Base-by-base conservation (phyloP, 164 flowering plant genomes). In the Kalanchoe fedtschenkoi region DNA sequence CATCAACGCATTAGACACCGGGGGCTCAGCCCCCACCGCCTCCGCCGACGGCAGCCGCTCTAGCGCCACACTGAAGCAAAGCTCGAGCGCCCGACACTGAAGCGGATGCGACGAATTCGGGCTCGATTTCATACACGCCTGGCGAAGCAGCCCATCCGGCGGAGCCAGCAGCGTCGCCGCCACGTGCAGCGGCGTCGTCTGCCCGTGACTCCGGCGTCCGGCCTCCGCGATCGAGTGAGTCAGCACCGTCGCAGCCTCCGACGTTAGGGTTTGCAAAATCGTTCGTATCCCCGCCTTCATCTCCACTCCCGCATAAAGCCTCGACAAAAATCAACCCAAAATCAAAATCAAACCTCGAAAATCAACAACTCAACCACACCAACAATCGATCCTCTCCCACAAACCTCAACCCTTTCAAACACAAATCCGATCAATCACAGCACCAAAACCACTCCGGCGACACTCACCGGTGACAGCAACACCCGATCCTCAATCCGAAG, bases 51-150 rank as follows among this genome's bases (percentile, higher is more conserved):
- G 96, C 4, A 95, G 80, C 6, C 97, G 88, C 53, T 95, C 96
- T n/a, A 95, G 83, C 3, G 99, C 99, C 21, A 95, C 96, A 66
- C 83, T 83, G 79, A 95, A 95, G 72, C 99, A 95, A 68, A 95
- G 96, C 88, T 95, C 99, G 21, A 95, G 82, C 0, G 99, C 99
- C 17, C 96, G 66, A 73, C 99, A 95, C 81, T 95, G 99, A 13
- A 95, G 83, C 0, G 99, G 99, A 67, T 95, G 99, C 0, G 96
- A 89, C 0, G 96, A 91, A 55, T 86, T 91, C 26, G 97, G 93
- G 76, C 91, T 97, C 11, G 96, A 87, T 32, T 87, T 83, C 54
- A 90, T 85, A 68, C 99, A 95, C 0, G 99, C 99, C 46, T 86
- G 93, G 4, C 96, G 79, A 62, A 95, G 82, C 32, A 70, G 81